phyloP scores from a whole-genome alignment of 495 filamentous ascomycete species.

The Coniosporium apollinis region DNA sequence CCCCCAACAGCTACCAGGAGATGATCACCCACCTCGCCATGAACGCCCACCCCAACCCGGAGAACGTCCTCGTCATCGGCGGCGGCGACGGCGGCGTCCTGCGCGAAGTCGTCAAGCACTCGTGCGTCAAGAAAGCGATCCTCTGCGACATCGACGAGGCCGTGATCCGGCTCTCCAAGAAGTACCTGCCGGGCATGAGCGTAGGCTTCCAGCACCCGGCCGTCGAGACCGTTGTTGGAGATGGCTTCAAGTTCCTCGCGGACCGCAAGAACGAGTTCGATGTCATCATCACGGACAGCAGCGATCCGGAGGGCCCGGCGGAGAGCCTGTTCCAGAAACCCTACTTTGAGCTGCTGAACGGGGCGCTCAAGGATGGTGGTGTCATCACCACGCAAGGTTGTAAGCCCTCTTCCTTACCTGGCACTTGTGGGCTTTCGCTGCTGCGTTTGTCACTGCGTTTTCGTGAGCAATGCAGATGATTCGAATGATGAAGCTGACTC shows the following conservation, averaged over 20 bases:
- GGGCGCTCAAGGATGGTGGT: slow-evolving; percentile 82
- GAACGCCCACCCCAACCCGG: slow-evolving; percentile 94
- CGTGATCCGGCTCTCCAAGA: slow-evolving; percentile 95
- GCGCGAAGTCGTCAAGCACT: slow-evolving; percentile 96
- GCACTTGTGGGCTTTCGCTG: neutral
- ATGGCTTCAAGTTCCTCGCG: slow-evolving; percentile 95
- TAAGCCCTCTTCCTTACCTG: slow-evolving; percentile 56
- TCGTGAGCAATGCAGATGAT: slow-evolving; percentile 2
- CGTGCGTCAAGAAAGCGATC: slow-evolving; percentile 70
- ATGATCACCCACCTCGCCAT: slow-evolving; percentile 99
- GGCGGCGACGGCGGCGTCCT: slow-evolving; percentile 95
- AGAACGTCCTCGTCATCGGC: slow-evolving; percentile 95
- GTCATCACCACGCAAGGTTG: slow-evolving; percentile 99
- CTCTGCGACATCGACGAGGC: slow-evolving; percentile 99
- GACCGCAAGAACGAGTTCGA: slow-evolving; percentile 90
- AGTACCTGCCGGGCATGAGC: slow-evolving; percentile 92
- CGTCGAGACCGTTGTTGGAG: slow-evolving; percentile 76
- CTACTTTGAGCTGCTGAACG: slow-evolving; percentile 86
- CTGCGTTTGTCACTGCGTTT: slow-evolving; percentile 1
- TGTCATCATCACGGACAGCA: slow-evolving; percentile 98
- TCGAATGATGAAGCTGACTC: slow-evolving; percentile 16
- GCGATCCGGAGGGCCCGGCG: slow-evolving; percentile 90
- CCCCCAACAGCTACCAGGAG: slow-evolving; percentile 68
- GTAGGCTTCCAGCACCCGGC: slow-evolving; percentile 86
- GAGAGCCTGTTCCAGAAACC: slow-evolving; percentile 95